Percentiles rank a stretch among this genome's conserved stretches.
These are phyloP conservation scores for Paxillus ammoniavirescens DNA, from an alignment of 768 basidiomycete genomes.

Conservation along the genomic window DNA sequence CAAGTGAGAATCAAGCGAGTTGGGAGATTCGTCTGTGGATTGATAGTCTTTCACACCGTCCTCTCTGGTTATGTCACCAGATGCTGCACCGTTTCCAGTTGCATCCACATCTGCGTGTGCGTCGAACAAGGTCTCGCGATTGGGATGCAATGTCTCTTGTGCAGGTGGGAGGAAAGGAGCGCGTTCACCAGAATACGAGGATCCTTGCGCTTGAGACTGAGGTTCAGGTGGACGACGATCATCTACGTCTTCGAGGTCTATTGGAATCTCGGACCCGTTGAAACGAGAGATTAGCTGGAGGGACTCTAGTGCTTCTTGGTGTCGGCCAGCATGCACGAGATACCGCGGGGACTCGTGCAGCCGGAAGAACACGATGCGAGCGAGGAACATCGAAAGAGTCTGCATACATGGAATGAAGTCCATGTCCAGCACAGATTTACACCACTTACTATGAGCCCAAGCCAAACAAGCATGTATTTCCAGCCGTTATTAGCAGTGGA, in stretches of 20 bases:
- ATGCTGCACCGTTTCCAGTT: background rate
- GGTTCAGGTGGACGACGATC: conserved; percentile 35
- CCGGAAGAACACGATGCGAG: conserved; percentile 86
- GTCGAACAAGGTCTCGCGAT: conserved; percentile 8
- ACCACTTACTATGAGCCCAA: conserved; percentile 80
- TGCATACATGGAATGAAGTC: conserved; percentile 30
- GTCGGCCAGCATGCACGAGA: conserved; percentile 85
- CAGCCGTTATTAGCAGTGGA: conserved; percentile 78
- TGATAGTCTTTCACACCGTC: conserved; percentile 26
- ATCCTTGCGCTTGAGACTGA: conserved; percentile 12
- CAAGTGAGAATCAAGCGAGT: conserved; percentile 23
- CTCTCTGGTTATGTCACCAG: conserved; percentile 12
- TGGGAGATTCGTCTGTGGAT: conserved; percentile 30
- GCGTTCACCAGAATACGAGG: conserved; percentile 21
- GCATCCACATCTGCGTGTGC: conserved; percentile 27
- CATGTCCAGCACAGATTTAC: background rate
- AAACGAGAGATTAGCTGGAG: conserved; percentile 83
- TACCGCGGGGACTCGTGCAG: conserved; percentile 94
- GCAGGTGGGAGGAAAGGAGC: conserved; percentile 25
- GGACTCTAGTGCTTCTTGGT: conserved; percentile 78
- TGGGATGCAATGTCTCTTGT: conserved; percentile 9
- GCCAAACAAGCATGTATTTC: conserved; percentile 75
- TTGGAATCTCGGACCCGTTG: conserved; percentile 71
- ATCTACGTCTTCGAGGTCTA: conserved; percentile 71
- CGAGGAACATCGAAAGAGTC: conserved; percentile 86